Percentiles rank a stretch among this genome's conserved stretches.
Conservation (phyloP, 1,139 yeast genomes). For the Yamadazyma jaroonii region DNA sequence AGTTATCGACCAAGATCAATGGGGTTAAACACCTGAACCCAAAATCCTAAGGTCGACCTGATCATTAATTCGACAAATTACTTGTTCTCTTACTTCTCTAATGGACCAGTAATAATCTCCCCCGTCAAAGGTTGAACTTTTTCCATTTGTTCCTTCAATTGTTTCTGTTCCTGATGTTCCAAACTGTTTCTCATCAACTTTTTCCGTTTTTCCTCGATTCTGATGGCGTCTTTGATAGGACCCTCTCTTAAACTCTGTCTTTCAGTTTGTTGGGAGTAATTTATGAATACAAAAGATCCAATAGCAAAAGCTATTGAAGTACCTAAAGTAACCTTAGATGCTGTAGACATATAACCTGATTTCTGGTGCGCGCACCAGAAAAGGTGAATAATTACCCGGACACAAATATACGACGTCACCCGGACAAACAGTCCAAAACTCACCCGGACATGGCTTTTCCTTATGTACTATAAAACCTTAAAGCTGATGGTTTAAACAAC, state of each 20-base stretch:
- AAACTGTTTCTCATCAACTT: conserved; percentile 54
- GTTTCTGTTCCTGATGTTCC: conserved; percentile 76
- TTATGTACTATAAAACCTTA: too few species aligned
- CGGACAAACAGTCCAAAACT: too few species aligned
- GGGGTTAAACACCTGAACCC: too few species aligned
- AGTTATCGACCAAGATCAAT: too few species aligned
- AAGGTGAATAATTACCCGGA: too few species aligned
- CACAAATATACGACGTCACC: too few species aligned
- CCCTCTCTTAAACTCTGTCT: conserved; percentile 72
- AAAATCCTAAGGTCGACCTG: too few species aligned
- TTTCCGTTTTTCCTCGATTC: conserved; percentile 48
- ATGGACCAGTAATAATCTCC: conserved; percentile 6
- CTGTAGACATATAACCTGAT: conserved; percentile 55
- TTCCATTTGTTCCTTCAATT: conserved; percentile 60
- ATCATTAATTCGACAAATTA: too few species aligned
- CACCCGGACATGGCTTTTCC: too few species aligned
- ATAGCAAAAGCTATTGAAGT: conserved; percentile 55
- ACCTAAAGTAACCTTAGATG: conserved; percentile 68
- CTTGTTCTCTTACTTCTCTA: conserved; percentile 1
- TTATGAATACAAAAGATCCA: conserved; percentile 63
- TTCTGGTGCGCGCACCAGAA: not conserved
- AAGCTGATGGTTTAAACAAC: too few species aligned
- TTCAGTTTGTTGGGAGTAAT: conserved; percentile 64
- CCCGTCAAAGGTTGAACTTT: conserved; percentile 59
- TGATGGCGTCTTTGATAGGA: conserved; percentile 72